A percentile compares a stretch with the other conserved stretches of the same genome.
Evolutionary conservation across 192 early-diverging fungal genomes (phyloP).

Genomic region (Allomyces macrogynus): DNA sequence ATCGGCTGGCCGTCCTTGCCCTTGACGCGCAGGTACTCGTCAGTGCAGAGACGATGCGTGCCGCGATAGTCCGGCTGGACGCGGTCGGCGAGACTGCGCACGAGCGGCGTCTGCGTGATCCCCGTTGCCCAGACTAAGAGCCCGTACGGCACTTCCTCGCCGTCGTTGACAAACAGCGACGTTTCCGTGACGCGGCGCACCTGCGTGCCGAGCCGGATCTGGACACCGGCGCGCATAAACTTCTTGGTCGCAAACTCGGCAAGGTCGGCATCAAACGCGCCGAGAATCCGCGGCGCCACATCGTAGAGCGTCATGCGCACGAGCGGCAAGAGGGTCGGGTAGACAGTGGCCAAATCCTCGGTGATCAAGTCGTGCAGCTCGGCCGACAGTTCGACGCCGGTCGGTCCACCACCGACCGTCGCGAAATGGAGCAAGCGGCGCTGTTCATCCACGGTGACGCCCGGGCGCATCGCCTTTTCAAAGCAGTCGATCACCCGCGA

Average conservation of each 20-base stretch:
- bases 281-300: constrained; percentile 56
- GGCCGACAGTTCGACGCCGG: constrained; percentile 50
- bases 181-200: constrained; percentile 36
- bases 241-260: constrained; percentile 48
- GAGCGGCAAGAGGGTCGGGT: not conserved
- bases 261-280: constrained; percentile 51
- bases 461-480: constrained; percentile 40
- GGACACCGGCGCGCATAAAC: constrained; percentile 56
- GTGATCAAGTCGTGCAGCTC: constrained; percentile 67
- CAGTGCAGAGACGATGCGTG: constrained; percentile 38
- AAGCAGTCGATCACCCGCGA: constrained; percentile 49
- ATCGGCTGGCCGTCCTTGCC: constrained; percentile 31
- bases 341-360: constrained; percentile 15
- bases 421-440: constrained; percentile 54
- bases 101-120: constrained; percentile 35
- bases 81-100: constrained; percentile 25
- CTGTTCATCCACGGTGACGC: constrained; percentile 37
- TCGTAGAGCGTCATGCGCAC: constrained; percentile 48
- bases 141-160: constrained; percentile 37
- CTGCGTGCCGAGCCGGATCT: constrained; percentile 41
- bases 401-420: constrained; percentile 74
- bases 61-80: constrained; percentile 16
- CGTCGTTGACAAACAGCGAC: constrained; percentile 26
- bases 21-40: constrained; percentile 52
- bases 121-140: constrained; percentile 60